These are phyloP conservation scores for Colletotrichum incanum DNA, from an alignment of 2,329 filamentous ascomycete genomes.

Conservation along the genomic window DNA sequence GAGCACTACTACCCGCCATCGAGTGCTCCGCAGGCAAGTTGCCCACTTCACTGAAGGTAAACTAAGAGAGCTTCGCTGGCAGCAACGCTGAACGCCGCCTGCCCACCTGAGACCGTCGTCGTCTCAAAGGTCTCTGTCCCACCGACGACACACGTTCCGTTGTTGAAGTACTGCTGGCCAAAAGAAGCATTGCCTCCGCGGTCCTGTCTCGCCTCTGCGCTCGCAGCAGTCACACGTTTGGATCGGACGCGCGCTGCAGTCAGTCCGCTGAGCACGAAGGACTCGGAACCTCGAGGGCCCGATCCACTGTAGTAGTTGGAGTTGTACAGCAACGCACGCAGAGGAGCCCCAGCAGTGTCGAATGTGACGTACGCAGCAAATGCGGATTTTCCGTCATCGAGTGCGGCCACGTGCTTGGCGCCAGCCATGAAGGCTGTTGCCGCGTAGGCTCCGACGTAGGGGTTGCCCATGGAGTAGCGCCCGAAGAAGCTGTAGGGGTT, in stretches of 20 bases:
- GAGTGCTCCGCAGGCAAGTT: background rate
- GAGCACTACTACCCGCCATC: background rate
- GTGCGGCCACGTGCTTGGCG: conserved; percentile 59
- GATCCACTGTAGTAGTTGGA: conserved; percentile 58
- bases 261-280: conserved; percentile 17
- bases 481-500: conserved; percentile 66
- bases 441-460: conserved; percentile 67
- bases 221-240: conserved; percentile 28
- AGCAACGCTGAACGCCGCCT: conserved; percentile 44
- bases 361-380: conserved; percentile 66
- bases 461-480: conserved; percentile 63
- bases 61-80: conserved; percentile 35
- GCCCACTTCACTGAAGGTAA: conserved; percentile 15
- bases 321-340: conserved; percentile 60
- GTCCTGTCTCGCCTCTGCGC: conserved; percentile 34
- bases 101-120: background rate
- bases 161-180: conserved; percentile 31
- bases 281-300: conserved; percentile 11
- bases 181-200: conserved; percentile 26
- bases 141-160: conserved; percentile 23
- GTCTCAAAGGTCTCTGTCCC: conserved; percentile 33
- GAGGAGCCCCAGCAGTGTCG: conserved; percentile 17
- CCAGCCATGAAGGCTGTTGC: conserved; percentile 62
- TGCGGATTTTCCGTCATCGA: conserved; percentile 59
- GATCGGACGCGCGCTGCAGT: conserved; percentile 5